Conservation (phyloP, 192 early-diverging fungal species). For the Kappamyces sp. region DNA sequence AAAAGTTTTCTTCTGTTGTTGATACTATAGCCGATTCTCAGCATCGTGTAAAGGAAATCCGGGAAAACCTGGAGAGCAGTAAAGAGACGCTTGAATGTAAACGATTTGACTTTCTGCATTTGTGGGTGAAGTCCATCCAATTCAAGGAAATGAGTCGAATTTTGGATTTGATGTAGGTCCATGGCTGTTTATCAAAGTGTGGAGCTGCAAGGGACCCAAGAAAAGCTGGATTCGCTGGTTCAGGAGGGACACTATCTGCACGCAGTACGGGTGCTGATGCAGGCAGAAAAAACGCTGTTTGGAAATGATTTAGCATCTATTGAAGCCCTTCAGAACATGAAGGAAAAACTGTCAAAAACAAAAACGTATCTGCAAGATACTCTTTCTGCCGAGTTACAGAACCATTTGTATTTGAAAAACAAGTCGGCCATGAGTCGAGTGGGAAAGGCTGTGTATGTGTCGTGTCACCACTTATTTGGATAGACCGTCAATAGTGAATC, state of each 20-base stretch:
- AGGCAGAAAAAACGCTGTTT: constrained; percentile 25
- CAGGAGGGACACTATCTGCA: constrained; percentile 43
- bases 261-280: constrained; percentile 37
- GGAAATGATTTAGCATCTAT: constrained; percentile 43
- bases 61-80: constrained; percentile 34
- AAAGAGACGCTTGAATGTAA: constrained; percentile 51
- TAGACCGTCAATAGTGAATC: constrained; percentile 8
- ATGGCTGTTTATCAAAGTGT: constrained; percentile 26
- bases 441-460: constrained; percentile 19
- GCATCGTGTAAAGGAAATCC: constrained; percentile 35
- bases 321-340: constrained; percentile 41
- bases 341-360: constrained; percentile 32
- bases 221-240: constrained; percentile 40
- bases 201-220: constrained; percentile 41
- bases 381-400: constrained; percentile 50
- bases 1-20: constrained; percentile 50
- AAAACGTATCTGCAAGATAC: constrained; percentile 40
- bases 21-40: constrained; percentile 50
- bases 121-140: constrained; percentile 55
- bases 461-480: no score
- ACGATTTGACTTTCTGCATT: constrained; percentile 51
- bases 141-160: constrained; percentile 57
- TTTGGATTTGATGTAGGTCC: constrained; percentile 40
- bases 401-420: constrained; percentile 53
- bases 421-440: constrained; percentile 38